phyloP scores from a whole-genome alignment of 192 early-diverging fungal genomes.

The Rhizoclosmatium sp. region DNA sequence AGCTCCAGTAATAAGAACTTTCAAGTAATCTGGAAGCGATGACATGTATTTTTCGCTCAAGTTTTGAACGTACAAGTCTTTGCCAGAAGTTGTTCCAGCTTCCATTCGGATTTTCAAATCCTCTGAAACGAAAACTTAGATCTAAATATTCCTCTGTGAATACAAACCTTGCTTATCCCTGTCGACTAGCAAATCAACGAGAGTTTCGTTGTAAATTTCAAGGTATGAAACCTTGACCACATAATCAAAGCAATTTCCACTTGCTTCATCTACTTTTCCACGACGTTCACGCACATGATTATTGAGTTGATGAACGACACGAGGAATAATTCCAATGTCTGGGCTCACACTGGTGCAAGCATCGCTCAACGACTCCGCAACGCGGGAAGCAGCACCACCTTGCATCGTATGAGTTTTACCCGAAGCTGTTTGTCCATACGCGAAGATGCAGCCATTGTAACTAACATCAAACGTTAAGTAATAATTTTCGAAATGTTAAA shows the following conservation, averaged over 20 bases:
- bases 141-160: neutral
- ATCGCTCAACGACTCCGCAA: constrained; percentile 30
- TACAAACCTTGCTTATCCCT: constrained; percentile 43
- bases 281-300: constrained; percentile 28
- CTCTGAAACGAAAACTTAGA: constrained; percentile 19
- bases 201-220: constrained; percentile 58
- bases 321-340: constrained; percentile 37
- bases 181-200: constrained; percentile 50
- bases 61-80: constrained; percentile 55
- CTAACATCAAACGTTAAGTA: constrained; percentile 7
- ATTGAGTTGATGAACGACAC: constrained; percentile 44
- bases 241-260: constrained; percentile 49
- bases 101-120: constrained; percentile 54
- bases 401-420: constrained; percentile 61
- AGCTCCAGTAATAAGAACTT: constrained; percentile 44
- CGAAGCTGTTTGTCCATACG: constrained; percentile 56
- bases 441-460: constrained; percentile 57
- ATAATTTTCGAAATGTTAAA: neutral
- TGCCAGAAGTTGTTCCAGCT: constrained; percentile 44
- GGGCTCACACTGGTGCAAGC: constrained; percentile 24
- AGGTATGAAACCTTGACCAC: constrained; percentile 49
- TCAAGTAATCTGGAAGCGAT: constrained; percentile 40
- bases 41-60: constrained; percentile 47
- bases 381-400: constrained; percentile 29
- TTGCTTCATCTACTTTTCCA: constrained; percentile 29